phyloP scores from a whole-genome alignment of 257 asterid species.

The Scutellaria barbata region DNA sequence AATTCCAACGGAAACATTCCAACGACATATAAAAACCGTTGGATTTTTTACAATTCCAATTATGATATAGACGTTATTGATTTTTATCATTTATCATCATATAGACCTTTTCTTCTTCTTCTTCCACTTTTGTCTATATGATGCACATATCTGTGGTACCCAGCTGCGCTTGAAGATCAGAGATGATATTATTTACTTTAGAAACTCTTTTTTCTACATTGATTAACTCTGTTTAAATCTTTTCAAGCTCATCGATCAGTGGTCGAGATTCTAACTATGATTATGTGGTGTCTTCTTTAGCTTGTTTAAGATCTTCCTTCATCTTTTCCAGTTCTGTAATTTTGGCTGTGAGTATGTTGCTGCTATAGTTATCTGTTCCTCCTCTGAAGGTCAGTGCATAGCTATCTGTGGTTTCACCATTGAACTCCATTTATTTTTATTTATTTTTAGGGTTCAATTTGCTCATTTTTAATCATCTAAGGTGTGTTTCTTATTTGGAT shows the following conservation, averaged over 20 bases:
- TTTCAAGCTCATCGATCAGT: constrained; percentile 64
- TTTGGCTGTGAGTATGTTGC: constrained; percentile 29
- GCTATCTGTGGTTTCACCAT: not conserved
- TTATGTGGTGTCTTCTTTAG: constrained; percentile 65
- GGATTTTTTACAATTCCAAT: no score
- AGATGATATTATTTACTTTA: constrained; percentile 29
- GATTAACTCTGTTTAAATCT: constrained; percentile 50
- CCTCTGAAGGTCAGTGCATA: not conserved
- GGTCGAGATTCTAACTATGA: constrained; percentile 75
- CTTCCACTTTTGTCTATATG: constrained; percentile 53
- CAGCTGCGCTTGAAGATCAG: constrained; percentile 52
- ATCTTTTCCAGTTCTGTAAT: constrained; percentile 45
- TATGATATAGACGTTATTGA: no score
- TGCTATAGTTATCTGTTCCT: not conserved
- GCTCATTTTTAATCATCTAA: no score
- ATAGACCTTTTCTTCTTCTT: constrained; percentile 37
- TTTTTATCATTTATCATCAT: constrained; percentile 38
- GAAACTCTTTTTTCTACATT: constrained; percentile 34
- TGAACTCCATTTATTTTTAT: constrained; percentile 27
- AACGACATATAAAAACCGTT: no score
- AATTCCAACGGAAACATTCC: no score
- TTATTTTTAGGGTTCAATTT: no score
- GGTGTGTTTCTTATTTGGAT: no score
- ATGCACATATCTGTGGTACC: constrained; percentile 37
- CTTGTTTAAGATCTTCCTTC: constrained; percentile 50